phyloP scores from a whole-genome alignment of 1,284 basidiomycete species.

The Blastosporella zonata region DNA sequence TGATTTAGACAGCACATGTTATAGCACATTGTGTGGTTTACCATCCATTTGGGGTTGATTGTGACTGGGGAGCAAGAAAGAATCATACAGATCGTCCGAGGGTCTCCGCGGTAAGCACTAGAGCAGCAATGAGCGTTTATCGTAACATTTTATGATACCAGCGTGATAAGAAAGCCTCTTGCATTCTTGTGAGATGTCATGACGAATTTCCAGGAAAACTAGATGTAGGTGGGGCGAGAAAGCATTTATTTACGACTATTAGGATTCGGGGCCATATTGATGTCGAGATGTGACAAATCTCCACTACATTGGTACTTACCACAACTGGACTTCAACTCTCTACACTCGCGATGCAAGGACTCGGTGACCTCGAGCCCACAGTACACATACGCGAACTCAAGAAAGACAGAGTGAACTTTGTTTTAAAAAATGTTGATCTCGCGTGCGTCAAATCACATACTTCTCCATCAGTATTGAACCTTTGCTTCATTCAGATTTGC shows the following conservation, averaged over 20 bases:
- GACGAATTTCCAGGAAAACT: no score
- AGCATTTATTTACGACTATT: slow-evolving; percentile 4
- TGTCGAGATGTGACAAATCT: neutral
- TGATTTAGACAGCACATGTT: no score
- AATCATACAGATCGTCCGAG: neutral
- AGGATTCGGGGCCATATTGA: neutral
- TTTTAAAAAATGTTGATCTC: slow-evolving; percentile 90
- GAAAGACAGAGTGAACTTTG: slow-evolving; percentile 81
- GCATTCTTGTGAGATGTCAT: no score
- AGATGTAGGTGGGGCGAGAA: neutral
- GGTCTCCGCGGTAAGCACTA: neutral
- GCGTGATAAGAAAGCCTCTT: neutral
- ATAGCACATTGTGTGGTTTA: no score
- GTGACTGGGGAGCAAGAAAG: neutral
- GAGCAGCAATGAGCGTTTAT: no score
- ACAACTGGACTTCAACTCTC: no score
- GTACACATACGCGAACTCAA: slow-evolving; percentile 79
- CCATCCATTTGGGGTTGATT: no score
- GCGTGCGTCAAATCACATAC: slow-evolving; percentile 47
- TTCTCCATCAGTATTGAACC: slow-evolving; percentile 17
- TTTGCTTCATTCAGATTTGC: slow-evolving; percentile 59
- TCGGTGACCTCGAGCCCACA: slow-evolving; percentile 56
- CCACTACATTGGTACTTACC: neutral
- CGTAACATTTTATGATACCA: no score
- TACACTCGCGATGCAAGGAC: slow-evolving; percentile 31